Base-by-base conservation (phyloP, 2,329 filamentous ascomycete species). In the Hypomyces rosellus region DNA sequence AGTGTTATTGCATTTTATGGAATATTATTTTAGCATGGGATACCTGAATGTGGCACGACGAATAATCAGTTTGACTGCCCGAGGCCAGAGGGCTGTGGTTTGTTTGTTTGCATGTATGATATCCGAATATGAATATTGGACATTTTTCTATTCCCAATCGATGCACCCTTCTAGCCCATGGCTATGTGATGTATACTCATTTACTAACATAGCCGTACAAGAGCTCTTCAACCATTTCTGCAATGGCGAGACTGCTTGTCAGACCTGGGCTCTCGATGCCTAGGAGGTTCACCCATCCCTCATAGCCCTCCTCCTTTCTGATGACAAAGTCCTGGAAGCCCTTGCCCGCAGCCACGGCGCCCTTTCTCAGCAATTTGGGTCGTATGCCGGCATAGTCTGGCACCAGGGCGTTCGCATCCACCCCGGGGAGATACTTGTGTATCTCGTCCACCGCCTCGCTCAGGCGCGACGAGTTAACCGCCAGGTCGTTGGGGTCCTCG, bases 211-310 rank as follows among this genome's bases (percentile, higher is more conserved):
- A 42, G 42, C 66, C 66, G 51, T 82, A 79, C 48, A 82, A 54
- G 46, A 82, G 56, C 46, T 65, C 61, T 40, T 70, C 66, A 0
- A 96, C 90, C 73, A 80, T 78, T 63, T 95, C 88, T 3, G 77
- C 91, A 68, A 96, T 92, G 2, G 90, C 90, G 70, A 97, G 70
- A 59, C 79, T 82, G 65, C 88, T 93, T 43, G 92, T 97, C 66
- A 97, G 70, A 4, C 92, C 92, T 0, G 92, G 92, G 67, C 89
- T 95, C 74, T 97, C 92, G 59, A 96, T 96, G 0, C 90, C 92
- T 59, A 97, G 64, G 57, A 97, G 65, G 72, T 96, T 96, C 8
- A 97, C 78, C 78, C 92, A 96, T 2, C 89, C 91, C 2, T 79
- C 71, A 60, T 81, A 90, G 0, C 87, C 90, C 1, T 89, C 79